Evolutionary conservation across 805 yeast species (phyloP).

Genomic region (Nakazawaea sp.): DNA sequence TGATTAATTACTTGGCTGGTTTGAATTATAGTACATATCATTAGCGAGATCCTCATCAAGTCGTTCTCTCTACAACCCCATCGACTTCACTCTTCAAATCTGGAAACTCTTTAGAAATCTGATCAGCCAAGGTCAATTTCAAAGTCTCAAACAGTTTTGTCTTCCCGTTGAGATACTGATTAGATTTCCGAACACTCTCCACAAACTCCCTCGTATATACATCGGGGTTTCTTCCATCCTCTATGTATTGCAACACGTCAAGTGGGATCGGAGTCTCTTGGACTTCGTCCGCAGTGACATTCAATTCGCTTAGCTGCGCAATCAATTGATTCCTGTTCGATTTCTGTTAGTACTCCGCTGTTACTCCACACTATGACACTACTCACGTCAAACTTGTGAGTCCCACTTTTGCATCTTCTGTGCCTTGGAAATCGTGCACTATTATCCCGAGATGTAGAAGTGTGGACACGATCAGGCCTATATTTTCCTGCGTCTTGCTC

Average conservation of each 20-base stretch:
- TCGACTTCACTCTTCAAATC: constrained; percentile 55
- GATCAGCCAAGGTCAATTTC: constrained; percentile 58
- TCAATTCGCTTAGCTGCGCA: constrained; percentile 28
- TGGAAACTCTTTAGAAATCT: constrained; percentile 74
- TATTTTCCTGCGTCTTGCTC: constrained; percentile 26
- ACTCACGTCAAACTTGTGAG: constrained; percentile 39
- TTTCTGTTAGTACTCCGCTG: constrained; percentile 20
- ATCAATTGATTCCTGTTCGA: constrained; percentile 28
- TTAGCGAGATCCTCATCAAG: too few relatives aligned
- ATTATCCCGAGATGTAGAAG: constrained; percentile 85
- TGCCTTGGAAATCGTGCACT: constrained; percentile 90
- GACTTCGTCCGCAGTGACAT: constrained; percentile 23
- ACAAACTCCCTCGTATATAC: constrained; percentile 95
- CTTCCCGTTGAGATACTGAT: constrained; percentile 83
- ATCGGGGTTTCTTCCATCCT: constrained; percentile 95
- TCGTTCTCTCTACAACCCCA: constrained; percentile 46
- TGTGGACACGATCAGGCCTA: constrained; percentile 62
- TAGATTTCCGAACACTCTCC: constrained; percentile 85
- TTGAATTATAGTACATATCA: too few relatives aligned
- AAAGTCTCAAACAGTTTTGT: constrained; percentile 52
- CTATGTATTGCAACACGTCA: constrained; percentile 87
- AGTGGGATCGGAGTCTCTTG: constrained; percentile 53
- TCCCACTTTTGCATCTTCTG: constrained; percentile 67
- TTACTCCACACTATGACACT: constrained; percentile 25
- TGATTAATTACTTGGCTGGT: too few relatives aligned